Percentiles rank a stretch among this genome's conserved stretches.
These are phyloP conservation scores for Cardamine chenopodiifolia DNA, from an alignment of 345 rosid species.

Conservation along the genomic window DNA sequence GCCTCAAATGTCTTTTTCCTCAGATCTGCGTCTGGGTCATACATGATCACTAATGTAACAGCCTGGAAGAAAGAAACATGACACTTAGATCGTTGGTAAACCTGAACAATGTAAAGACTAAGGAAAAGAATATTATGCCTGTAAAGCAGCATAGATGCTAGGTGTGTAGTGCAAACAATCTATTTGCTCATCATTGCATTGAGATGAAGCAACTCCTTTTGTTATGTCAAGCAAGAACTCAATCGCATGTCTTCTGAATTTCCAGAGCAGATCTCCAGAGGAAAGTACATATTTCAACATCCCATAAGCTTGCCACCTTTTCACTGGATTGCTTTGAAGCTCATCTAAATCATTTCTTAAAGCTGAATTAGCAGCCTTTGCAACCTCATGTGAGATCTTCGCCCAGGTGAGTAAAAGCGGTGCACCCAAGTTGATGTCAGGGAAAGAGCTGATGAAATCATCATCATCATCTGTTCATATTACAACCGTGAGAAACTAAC, in stretches of 20 bases:
- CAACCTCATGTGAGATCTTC: conserved; percentile 51
- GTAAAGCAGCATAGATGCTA: conserved; percentile 62
- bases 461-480: conserved; percentile 60
- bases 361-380: conserved; percentile 54
- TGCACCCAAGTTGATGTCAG: conserved; percentile 72
- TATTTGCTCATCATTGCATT: conserved; percentile 41
- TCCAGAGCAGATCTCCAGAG: conserved; percentile 61
- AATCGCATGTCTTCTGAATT: conserved; percentile 64
- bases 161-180: conserved; percentile 63
- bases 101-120: conserved; percentile 21
- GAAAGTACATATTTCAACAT: conserved; percentile 70
- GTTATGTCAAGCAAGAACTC: conserved; percentile 67
- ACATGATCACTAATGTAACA: conserved; percentile 54
- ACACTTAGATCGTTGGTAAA: conserved; percentile 18
- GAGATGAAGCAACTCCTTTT: conserved; percentile 45
- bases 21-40: conserved; percentile 54
- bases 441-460: conserved; percentile 46
- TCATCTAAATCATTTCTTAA: conserved; percentile 50
- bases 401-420: conserved; percentile 71
- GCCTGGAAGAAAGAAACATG: conserved; percentile 52
- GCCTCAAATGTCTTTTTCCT: conserved; percentile 76
- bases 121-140: conserved; percentile 51
- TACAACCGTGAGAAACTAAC: conserved; percentile 7
- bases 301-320: conserved; percentile 82
- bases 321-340: conserved; percentile 56